Conservation (phyloP, 495 filamentous ascomycete species). For the Sporormia fimetaria region DNA sequence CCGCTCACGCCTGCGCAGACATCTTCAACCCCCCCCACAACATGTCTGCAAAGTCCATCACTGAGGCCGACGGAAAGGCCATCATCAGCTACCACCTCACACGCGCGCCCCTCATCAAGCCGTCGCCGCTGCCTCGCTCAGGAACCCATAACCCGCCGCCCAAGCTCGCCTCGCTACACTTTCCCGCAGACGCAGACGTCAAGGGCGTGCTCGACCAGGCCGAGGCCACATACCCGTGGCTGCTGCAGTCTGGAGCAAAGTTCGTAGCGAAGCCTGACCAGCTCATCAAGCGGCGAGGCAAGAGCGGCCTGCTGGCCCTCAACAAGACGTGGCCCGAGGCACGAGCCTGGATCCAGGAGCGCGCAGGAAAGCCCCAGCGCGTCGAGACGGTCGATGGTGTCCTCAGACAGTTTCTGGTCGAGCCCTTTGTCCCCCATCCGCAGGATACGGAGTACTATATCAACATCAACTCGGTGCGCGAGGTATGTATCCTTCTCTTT, state of each 20-base stretch:
- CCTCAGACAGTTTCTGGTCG: constrained; percentile 89
- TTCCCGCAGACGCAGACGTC: constrained; percentile 75
- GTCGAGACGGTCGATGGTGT: constrained; percentile 86
- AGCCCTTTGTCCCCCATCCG: constrained; percentile 95
- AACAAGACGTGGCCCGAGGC: constrained; percentile 97
- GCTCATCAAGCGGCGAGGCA: constrained; percentile 97
- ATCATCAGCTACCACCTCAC: constrained; percentile 99
- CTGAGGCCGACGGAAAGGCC: constrained; percentile 99
- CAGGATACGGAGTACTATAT: constrained; percentile 95
- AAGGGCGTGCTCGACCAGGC: constrained; percentile 86
- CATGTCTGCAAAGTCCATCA: constrained; percentile 97
- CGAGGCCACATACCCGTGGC: constrained; percentile 90
- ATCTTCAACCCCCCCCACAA: constrained; percentile 22
- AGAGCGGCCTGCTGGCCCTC: constrained; percentile 90
- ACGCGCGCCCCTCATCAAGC: constrained; percentile 93
- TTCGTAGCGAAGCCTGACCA: constrained; percentile 99
- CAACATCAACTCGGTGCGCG: constrained; percentile 86
- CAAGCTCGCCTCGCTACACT: constrained; percentile 83
- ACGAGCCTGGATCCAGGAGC: constrained; percentile 80
- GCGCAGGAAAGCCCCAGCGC: constrained; percentile 79
- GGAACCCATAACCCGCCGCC: constrained; percentile 84
- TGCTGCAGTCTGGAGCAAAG: constrained; percentile 66
- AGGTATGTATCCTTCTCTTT: constrained; percentile 48
- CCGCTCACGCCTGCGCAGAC: constrained; percentile 5
- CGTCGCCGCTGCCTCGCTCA: constrained; percentile 76